A percentile compares a stretch with the other conserved stretches of the same genome.
Evolutionary conservation across 1,139 yeast genomes (phyloP).

Genomic region (Insectozyma bohioensis): DNA sequence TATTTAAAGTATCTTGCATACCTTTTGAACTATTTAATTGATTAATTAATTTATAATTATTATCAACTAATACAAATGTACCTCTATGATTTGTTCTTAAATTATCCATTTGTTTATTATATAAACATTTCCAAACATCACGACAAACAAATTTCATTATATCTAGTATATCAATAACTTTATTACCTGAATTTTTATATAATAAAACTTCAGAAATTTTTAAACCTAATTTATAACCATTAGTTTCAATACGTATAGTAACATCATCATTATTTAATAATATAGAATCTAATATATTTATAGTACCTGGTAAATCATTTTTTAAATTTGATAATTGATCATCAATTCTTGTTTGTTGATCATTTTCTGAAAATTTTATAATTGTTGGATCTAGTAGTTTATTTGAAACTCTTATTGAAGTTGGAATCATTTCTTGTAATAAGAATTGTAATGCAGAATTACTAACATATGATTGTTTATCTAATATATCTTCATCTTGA

Average conservation of each 20-base stretch:
- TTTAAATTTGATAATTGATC: slow-evolving; percentile 23
- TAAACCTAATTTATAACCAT: slow-evolving; percentile 75
- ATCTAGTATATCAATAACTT: slow-evolving; percentile 64
- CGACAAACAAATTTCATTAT: slow-evolving; percentile 90
- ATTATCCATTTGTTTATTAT: slow-evolving; percentile 87
- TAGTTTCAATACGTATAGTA: slow-evolving; percentile 57
- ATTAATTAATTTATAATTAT: slow-evolving; percentile 53
- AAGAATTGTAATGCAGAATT: slow-evolving; percentile 56
- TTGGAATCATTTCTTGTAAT: slow-evolving; percentile 73
- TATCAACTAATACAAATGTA: slow-evolving; percentile 77
- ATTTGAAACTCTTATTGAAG: slow-evolving; percentile 56
- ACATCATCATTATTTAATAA: slow-evolving; percentile 51
- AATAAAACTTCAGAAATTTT: slow-evolving; percentile 73
- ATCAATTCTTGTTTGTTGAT: slow-evolving; percentile 19
- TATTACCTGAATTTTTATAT: slow-evolving; percentile 47
- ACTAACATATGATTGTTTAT: slow-evolving; percentile 37
- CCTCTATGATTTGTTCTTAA: slow-evolving; percentile 90
- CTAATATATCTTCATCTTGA: slow-evolving; percentile 23
- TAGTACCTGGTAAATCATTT: slow-evolving; percentile 43
- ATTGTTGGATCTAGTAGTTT: slow-evolving; percentile 15
- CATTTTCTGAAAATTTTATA: slow-evolving; percentile 8
- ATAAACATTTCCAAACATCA: slow-evolving; percentile 82
- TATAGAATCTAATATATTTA: slow-evolving; percentile 36
- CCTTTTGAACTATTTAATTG: slow-evolving; percentile 56
- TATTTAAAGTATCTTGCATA: slow-evolving; percentile 45